Base-by-base conservation (phyloP, 2,329 filamentous ascomycete genomes). In the Sclerotiophoma versabilis region DNA sequence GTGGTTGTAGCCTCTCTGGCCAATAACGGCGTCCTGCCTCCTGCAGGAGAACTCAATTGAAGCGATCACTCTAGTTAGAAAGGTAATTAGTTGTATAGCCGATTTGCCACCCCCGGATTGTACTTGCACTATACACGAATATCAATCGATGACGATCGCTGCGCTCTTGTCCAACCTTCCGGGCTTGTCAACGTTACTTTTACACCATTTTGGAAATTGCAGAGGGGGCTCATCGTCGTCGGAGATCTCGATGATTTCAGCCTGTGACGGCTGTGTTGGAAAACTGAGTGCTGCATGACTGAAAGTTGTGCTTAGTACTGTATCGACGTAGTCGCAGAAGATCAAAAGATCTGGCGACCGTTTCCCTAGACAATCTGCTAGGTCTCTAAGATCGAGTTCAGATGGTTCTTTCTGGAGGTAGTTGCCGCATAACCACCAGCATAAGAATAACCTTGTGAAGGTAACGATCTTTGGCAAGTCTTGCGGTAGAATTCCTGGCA, bases 401-500 rank as follows among this genome's bases (percentile, higher is more conserved):
- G 59, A 41, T 4, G 62, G 49, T n/a, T 53, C 26, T 10, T 46
- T 50, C 17, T 45, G 27, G 15, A 63, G 53, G 30, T 60, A 68
- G 25, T 70, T 58, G n/a, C 58, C 59, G 22, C 61, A 66, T 6
- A 70, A 43, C 67, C 68, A 73, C 74, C 74, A 77, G 22, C 65
- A 75, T 8, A 74, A 37, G 36, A 74, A 76, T 0, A 76, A 48
- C 11, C 50, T 68, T 2, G 69, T 68, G 12, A 73, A 59, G 0
- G 32, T 55, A 0, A 62, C 17, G 1, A 74, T 70, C 25, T 70
- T 69, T 3, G 42, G n/a, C 26, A 66, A 43, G 17, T 74, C 71
- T 19, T 54, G 44, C 0, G 61, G 58, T 8, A 72, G 44, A 0
- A 72, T 54, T 2, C 71, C 72, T 14, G 47, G 58, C 30, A 75